These are phyloP conservation scores for Aspergillus conjunctus DNA, from an alignment of 495 filamentous ascomycete genomes.

Conservation along the genomic window DNA sequence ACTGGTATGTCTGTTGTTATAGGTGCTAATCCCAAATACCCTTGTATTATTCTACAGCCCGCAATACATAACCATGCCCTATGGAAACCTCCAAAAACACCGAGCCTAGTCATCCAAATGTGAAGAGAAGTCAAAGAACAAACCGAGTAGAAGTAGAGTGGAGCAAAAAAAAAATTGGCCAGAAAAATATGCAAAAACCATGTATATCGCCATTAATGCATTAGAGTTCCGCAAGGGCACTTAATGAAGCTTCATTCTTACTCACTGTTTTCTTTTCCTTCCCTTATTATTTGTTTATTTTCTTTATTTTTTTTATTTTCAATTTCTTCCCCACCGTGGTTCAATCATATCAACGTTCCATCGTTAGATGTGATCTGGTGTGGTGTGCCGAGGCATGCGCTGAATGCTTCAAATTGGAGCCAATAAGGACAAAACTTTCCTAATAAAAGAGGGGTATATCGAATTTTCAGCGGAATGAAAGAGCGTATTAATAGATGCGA, in stretches of 20 bases:
- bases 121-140: conserved; percentile 2
- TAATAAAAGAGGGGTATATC: conserved; percentile 16
- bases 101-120: conserved; percentile 3
- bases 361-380: conserved; percentile 4
- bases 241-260: background rate
- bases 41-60: conserved; percentile 17
- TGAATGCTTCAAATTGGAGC: background rate
- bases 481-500: background rate
- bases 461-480: background rate
- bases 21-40: conserved; percentile 1
- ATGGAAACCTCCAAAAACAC: conserved; percentile 4
- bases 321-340: background rate
- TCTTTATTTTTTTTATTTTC: conserved; percentile 12
- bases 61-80: conserved; percentile 7
- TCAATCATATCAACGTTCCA: conserved; percentile 10
- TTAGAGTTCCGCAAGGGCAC: background rate
- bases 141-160: background rate
- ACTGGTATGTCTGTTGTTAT: conserved; percentile 10
- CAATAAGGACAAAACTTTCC: background rate
- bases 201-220: conserved; percentile 18
- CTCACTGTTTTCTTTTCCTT: background rate
- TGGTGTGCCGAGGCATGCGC: background rate
- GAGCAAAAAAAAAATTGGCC: background rate
- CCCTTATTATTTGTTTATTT: background rate
- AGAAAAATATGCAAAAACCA: conserved; percentile 12